phyloP scores from a whole-genome alignment of 768 basidiomycete genomes.

The Lactarius tabidus region DNA sequence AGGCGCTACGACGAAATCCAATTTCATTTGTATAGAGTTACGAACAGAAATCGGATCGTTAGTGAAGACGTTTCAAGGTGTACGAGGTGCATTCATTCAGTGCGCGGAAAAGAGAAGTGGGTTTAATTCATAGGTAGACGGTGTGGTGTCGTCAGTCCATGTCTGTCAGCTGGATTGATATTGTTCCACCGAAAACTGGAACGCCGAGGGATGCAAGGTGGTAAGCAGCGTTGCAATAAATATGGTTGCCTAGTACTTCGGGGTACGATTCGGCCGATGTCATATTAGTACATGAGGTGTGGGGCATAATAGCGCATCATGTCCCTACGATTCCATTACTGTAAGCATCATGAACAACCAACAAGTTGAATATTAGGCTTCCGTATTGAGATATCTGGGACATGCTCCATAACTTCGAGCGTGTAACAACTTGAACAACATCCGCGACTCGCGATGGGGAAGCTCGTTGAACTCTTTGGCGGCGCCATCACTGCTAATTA shows the following conservation, averaged over 20 bases:
- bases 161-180: too few relatives aligned
- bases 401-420: background rate
- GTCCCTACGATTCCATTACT: too few relatives aligned
- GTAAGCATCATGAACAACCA: too few relatives aligned
- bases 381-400: background rate
- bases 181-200: background rate
- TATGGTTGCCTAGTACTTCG: background rate
- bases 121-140: background rate
- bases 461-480: slow-evolving; percentile 62
- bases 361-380: too few relatives aligned
- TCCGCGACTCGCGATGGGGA: background rate
- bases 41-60: background rate
- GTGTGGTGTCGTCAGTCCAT: too few relatives aligned
- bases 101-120: background rate
- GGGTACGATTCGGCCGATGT: background rate
- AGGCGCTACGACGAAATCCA: background rate
- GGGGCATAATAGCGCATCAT: background rate
- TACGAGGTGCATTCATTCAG: background rate
- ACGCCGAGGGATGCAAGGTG: background rate
- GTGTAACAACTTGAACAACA: too few relatives aligned
- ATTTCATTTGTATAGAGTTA: background rate
- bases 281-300: too few relatives aligned
- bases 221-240: background rate
- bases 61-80: background rate
- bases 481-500: slow-evolving; percentile 71